A percentile compares a stretch with the other conserved stretches of the same genome.
These are phyloP conservation scores for Sporormia fimetaria DNA, from an alignment of 495 filamentous ascomycete genomes.

Conservation along the genomic window DNA sequence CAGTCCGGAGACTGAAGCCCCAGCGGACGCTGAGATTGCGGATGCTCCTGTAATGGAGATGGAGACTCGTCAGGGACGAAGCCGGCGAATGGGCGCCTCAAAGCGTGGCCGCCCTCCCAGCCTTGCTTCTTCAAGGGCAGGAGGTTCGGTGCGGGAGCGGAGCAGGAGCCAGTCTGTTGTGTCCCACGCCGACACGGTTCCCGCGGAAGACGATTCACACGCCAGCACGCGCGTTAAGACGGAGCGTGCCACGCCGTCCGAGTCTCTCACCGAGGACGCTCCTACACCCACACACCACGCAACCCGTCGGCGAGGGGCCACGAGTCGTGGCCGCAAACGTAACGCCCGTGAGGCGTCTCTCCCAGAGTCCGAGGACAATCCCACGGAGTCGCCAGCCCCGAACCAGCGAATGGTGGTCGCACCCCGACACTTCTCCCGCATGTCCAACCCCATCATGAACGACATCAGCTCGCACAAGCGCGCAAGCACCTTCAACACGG, in stretches of 20 bases:
- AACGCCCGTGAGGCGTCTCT: slow-evolving; percentile 39
- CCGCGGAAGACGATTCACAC: slow-evolving; percentile 37
- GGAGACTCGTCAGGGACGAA: slow-evolving; percentile 11
- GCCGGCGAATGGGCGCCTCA: slow-evolving; percentile 5
- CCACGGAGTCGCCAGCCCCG: slow-evolving; percentile 5
- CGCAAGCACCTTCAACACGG: slow-evolving; percentile 74
- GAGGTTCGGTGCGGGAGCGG: slow-evolving; percentile 28
- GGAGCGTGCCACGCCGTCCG: slow-evolving; percentile 51
- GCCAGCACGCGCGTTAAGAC: slow-evolving; percentile 48
- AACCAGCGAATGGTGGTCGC: slow-evolving; percentile 27
- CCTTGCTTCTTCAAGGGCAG: slow-evolving; percentile 40
- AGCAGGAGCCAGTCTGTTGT: slow-evolving; percentile 48
- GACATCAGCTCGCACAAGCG: slow-evolving; percentile 76
- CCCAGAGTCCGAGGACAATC: slow-evolving; percentile 10
- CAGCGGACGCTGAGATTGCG: background rate
- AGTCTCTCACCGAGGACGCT: slow-evolving; percentile 31
- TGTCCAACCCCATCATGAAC: slow-evolving; percentile 67
- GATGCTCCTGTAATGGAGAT: slow-evolving; percentile 14
- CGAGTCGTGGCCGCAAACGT: slow-evolving; percentile 33
- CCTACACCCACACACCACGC: slow-evolving; percentile 11
- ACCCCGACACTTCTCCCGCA: slow-evolving; percentile 61
- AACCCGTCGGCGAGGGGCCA: slow-evolving; percentile 28
- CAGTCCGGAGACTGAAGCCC: slow-evolving; percentile 2
- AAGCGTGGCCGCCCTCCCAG: slow-evolving; percentile 38
- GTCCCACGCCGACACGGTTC: slow-evolving; percentile 45